Percentiles rank a stretch among this genome's conserved stretches.
Evolutionary conservation across 768 basidiomycete genomes (phyloP).

Genomic region (Hemileccinum impolitum): DNA sequence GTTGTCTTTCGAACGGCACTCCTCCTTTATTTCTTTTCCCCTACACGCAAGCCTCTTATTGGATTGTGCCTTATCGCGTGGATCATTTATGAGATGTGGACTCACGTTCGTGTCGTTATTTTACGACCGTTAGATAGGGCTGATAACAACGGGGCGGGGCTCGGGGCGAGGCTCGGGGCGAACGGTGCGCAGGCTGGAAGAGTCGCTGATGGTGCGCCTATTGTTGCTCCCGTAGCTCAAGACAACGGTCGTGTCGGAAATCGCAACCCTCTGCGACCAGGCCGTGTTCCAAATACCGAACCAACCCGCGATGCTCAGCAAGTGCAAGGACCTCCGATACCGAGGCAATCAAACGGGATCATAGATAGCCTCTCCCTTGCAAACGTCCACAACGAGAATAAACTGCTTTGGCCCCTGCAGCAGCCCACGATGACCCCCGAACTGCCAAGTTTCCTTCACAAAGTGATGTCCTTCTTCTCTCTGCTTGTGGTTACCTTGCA

Average conservation of each 20-base stretch:
- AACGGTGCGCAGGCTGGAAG: slow-evolving; percentile 20
- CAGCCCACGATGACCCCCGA: slow-evolving; percentile 14
- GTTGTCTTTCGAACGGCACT: slow-evolving; percentile 65
- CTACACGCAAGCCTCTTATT: slow-evolving; percentile 67
- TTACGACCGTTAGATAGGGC: slow-evolving; percentile 38
- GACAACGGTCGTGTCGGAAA: slow-evolving; percentile 14
- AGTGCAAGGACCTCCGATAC: slow-evolving; percentile 28
- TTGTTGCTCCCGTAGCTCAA: slow-evolving; percentile 16
- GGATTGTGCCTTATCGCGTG: slow-evolving; percentile 63
- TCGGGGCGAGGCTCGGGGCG: slow-evolving; percentile 14
- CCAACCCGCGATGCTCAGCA: slow-evolving; percentile 17
- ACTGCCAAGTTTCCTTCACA: slow-evolving; percentile 50
- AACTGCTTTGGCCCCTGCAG: slow-evolving; percentile 38
- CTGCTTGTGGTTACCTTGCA: slow-evolving; percentile 62
- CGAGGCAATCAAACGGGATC: slow-evolving; percentile 31
- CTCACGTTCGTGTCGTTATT: slow-evolving; percentile 51
- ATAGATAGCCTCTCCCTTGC: slow-evolving; percentile 54
- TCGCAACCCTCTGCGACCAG: slow-evolving; percentile 15
- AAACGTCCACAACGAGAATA: slow-evolving; percentile 56
- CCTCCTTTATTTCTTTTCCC: slow-evolving; percentile 74
- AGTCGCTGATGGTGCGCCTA: slow-evolving; percentile 24
- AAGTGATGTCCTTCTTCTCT: slow-evolving; percentile 48
- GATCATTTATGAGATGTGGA: slow-evolving; percentile 77
- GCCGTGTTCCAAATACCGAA: slow-evolving; percentile 14
- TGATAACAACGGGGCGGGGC: slow-evolving; percentile 20